A percentile compares a stretch with the other conserved stretches of the same genome.
Conservation (phyloP, 139 green algal genomes). For the Coelastrella sp. region DNA sequence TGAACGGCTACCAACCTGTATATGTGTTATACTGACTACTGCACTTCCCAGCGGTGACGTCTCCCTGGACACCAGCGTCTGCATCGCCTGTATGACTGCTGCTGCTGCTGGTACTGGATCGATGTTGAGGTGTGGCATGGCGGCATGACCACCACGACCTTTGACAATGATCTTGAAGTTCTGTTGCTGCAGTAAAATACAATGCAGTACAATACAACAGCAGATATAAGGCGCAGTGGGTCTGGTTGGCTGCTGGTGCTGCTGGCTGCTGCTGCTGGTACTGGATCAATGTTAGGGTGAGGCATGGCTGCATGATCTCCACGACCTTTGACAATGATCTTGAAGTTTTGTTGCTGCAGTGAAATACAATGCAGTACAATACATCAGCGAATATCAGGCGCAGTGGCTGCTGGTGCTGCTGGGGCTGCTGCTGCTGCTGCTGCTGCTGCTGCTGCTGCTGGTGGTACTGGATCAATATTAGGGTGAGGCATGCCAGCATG, state of each 20-base stretch:
- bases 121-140: conserved; percentile 84
- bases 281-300: conserved; percentile 72
- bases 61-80: conserved; percentile 86
- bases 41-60: conserved; percentile 85
- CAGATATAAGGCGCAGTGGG: neutral
- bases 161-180: conserved; percentile 75
- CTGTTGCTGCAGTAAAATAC: conserved; percentile 35
- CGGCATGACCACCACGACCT: conserved; percentile 88
- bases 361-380: neutral
- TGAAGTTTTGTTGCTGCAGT: conserved; percentile 68
- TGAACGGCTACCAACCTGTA: conserved; percentile 50
- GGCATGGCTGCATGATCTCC: conserved; percentile 61
- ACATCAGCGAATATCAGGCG: neutral
- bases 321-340: conserved; percentile 68
- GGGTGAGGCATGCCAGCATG: neutral
- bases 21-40: conserved; percentile 86
- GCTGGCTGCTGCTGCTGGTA: conserved; percentile 76
- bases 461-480: conserved; percentile 83
- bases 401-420: neutral
- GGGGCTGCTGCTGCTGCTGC: conserved; percentile 43
- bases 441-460: conserved; percentile 66
- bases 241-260: too few relatives aligned
- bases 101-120: conserved; percentile 88
- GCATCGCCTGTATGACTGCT: conserved; percentile 78
- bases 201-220: neutral